A percentile compares a stretch with the other conserved stretches of the same genome.
Conservation (phyloP, 2,329 filamentous ascomycete species). For the Didymella segeticola region DNA sequence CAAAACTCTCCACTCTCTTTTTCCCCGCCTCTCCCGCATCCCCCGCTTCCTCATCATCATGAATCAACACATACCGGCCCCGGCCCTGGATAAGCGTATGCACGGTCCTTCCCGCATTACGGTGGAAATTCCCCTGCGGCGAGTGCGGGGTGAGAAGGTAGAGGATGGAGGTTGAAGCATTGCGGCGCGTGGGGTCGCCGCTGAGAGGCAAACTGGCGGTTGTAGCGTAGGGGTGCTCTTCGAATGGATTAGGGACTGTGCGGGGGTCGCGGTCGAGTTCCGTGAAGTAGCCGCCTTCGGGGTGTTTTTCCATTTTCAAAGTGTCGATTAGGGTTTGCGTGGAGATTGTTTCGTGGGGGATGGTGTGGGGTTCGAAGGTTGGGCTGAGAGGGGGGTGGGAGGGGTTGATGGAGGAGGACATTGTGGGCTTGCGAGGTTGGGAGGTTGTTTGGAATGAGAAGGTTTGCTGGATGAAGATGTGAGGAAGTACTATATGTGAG, state of each 20-base stretch:
- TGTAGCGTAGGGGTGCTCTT: conserved; percentile 15
- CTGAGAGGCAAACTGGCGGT: background rate
- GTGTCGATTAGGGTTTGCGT: conserved; percentile 30
- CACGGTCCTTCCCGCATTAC: conserved; percentile 66
- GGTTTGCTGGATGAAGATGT: background rate
- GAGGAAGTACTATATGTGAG: background rate
- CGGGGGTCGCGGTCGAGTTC: conserved; percentile 56
- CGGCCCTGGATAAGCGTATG: conserved; percentile 70
- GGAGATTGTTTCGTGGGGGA: conserved; percentile 16
- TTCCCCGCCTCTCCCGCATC: conserved; percentile 53
- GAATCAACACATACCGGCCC: conserved; percentile 69
- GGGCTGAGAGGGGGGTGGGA: background rate
- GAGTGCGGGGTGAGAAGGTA: conserved; percentile 66
- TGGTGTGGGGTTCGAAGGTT: background rate
- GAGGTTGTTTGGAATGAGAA: background rate
- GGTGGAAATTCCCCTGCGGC: conserved; percentile 67
- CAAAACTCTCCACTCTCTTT: conserved; percentile 67
- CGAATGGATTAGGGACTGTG: conserved; percentile 62
- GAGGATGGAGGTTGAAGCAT: conserved; percentile 67
- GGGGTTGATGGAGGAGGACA: conserved; percentile 1
- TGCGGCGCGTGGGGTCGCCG: conserved; percentile 22
- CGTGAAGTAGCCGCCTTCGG: conserved; percentile 60
- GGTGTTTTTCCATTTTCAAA: conserved; percentile 53
- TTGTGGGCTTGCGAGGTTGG: background rate
- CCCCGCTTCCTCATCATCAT: conserved; percentile 62